Conservation (phyloP, 257 asterid genomes). For the Oldenlandia corymbosa region DNA sequence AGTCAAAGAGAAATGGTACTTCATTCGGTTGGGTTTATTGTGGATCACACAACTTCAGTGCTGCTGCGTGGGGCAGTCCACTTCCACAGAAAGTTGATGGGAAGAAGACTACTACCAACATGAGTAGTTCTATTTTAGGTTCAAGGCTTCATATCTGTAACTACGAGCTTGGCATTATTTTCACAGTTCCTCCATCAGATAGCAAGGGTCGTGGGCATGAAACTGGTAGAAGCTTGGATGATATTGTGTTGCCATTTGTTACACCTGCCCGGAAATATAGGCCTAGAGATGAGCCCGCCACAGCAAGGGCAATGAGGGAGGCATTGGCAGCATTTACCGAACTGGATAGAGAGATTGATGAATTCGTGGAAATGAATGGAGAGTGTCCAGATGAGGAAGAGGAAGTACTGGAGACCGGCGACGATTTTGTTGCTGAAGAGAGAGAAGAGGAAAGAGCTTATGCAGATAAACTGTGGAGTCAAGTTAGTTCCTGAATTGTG, state of each 20-base stretch:
- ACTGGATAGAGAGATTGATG: conserved; percentile 30
- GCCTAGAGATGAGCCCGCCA: conserved; percentile 59
- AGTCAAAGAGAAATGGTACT: conserved; percentile 36
- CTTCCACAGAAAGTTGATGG: conserved; percentile 30
- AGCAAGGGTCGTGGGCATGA: conserved; percentile 17
- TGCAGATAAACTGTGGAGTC: conserved; percentile 74
- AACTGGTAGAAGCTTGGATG: conserved; percentile 43
- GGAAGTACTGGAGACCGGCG: conserved; percentile 33
- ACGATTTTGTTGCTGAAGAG: conserved; percentile 33
- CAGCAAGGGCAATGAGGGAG: conserved; percentile 68
- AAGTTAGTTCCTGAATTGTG: conserved; percentile 38
- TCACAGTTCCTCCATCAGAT: conserved; percentile 57
- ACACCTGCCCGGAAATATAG: conserved; percentile 77
- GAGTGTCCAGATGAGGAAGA: conserved; percentile 52
- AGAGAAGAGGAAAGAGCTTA: conserved; percentile 77
- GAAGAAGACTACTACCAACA: conserved; percentile 19
- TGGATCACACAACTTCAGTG: conserved; percentile 91
- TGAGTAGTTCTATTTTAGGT: conserved; percentile 44
- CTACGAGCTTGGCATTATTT: conserved; percentile 74
- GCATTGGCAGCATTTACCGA: conserved; percentile 42
- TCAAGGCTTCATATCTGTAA: conserved; percentile 72
- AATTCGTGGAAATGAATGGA: conserved; percentile 19
- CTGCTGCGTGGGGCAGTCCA: conserved; percentile 95
- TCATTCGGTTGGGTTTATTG: conserved; percentile 84
- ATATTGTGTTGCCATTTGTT: conserved; percentile 62